Conservation (phyloP, 2,329 filamentous ascomycete genomes). For the Grosmannia huntii region DNA sequence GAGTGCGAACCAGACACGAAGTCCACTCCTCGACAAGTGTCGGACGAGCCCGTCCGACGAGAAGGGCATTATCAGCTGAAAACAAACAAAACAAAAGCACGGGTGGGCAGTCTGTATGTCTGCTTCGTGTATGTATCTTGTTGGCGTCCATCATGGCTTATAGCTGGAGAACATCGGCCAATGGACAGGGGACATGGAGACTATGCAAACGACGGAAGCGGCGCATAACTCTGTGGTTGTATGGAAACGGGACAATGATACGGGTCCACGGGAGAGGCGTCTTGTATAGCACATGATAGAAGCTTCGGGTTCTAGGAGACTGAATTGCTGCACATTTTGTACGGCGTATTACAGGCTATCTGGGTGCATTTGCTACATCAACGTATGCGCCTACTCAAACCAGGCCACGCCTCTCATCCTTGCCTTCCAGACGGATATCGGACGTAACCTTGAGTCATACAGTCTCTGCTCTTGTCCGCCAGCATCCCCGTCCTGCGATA, state of each 20-base stretch:
- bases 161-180: neutral
- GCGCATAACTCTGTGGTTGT: neutral
- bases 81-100: neutral
- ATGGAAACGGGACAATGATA: neutral
- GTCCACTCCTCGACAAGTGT: neutral
- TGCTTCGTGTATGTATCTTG: neutral
- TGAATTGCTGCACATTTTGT: neutral
- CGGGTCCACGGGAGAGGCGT: neutral
- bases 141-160: neutral
- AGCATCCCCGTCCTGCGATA: conserved; percentile 51
- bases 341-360: neutral
- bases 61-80: neutral
- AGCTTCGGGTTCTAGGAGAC: neutral
- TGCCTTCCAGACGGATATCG: conserved; percentile 9
- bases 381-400: neutral
- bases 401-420: too few species aligned
- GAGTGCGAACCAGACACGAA: neutral
- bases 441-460: conserved; percentile 46
- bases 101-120: neutral
- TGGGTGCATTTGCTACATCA: neutral
- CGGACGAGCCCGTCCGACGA: neutral
- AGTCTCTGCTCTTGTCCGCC: conserved; percentile 43
- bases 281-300: neutral
- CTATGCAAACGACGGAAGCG: neutral
- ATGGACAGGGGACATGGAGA: neutral